phyloP scores from a whole-genome alignment of 2,329 filamentous ascomycete species.

The Fusarium anguioides region DNA sequence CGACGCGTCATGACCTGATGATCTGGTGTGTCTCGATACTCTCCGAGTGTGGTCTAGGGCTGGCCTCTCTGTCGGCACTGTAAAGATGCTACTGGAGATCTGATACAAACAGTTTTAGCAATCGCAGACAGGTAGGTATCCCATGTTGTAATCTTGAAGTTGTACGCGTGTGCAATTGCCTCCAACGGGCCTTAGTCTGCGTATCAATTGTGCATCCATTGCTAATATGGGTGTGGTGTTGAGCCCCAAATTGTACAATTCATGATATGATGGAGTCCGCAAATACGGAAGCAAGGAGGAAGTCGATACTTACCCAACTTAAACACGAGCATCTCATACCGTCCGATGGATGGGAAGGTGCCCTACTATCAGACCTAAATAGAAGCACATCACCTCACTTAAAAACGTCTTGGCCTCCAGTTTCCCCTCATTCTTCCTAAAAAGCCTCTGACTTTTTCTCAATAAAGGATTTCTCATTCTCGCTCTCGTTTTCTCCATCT shows the following conservation, averaged over 20 bases:
- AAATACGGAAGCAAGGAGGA: slow-evolving; percentile 29
- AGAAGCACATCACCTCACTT: slow-evolving; percentile 34
- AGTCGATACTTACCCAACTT: slow-evolving; percentile 10
- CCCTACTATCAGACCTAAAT: slow-evolving; percentile 7
- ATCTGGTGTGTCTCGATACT: slow-evolving; percentile 36
- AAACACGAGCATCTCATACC: slow-evolving; percentile 23
- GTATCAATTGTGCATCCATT: slow-evolving; percentile 32
- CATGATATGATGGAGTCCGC: slow-evolving; percentile 21
- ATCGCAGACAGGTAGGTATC: background rate
- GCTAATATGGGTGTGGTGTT: slow-evolving; percentile 35
- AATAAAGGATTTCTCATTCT: slow-evolving; percentile 19
- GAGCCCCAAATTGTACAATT: slow-evolving; percentile 18
- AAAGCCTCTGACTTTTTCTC: slow-evolving; percentile 9
- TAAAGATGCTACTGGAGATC: slow-evolving; percentile 4
- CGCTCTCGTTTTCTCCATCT: slow-evolving; percentile 16
- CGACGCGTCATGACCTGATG: slow-evolving; percentile 46
- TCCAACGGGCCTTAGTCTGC: slow-evolving; percentile 7
- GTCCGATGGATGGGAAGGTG: slow-evolving; percentile 20
- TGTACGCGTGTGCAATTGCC: slow-evolving; percentile 38
- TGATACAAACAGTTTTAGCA: slow-evolving; percentile 5
- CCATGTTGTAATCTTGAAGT: slow-evolving; percentile 3
- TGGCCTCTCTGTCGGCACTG: background rate
- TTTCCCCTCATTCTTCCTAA: slow-evolving; percentile 25
- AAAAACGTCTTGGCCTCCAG: slow-evolving; percentile 26
- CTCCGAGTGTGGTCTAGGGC: slow-evolving; percentile 12